Base-by-base conservation (phyloP, 345 rosid species). In the Litchi chinensis region DNA sequence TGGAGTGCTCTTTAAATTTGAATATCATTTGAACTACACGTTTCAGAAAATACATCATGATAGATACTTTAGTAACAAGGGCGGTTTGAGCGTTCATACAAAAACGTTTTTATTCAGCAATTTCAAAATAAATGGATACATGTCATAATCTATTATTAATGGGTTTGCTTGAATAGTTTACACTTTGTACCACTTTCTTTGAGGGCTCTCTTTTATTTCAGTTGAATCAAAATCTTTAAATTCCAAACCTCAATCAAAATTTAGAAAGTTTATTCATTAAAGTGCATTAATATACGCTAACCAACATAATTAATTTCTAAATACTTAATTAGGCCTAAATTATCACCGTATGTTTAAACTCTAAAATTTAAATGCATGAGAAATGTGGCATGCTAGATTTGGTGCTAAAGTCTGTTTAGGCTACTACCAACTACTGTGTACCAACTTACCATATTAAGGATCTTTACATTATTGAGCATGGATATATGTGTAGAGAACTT, bases 81-180 rank as follows among this genome's bases (percentile, higher is more conserved):
- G 52, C 8, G 52, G 12, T 46, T 7, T 46, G 5, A 46, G 52
- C 5, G 10, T 46, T 46, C 10, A 8, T 46, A 46, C 37, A 32
- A 32, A 28, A 32, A 32, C 3, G 3, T 32, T 46, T 46, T 7
- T 46, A 46, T 46, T 46, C 3, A 46, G 8, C 0, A 60, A 60
- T 68, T 65, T 70, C 41, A 52, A 65, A 64, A 39, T 66, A 37
- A 21, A 21, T 54, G 54, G 62, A 75, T 75, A 26, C 44, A 44
- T 41, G 77, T 74, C 65, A 43, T 37, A 43, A 40, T 74, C 69
- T 24, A 2, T 10, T 9, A 62, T 74, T 69, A 24, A 40, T 71
- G 54, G 12, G 1, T 46, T 66, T 76, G 73, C 70, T 32, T 72
- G 59, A 16, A 67, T 77, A n/a, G 59, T 48, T 18, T 10, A 24